Evolutionary conservation across 495 filamentous ascomycete species (phyloP).

Genomic region (Aspergillus campestris): DNA sequence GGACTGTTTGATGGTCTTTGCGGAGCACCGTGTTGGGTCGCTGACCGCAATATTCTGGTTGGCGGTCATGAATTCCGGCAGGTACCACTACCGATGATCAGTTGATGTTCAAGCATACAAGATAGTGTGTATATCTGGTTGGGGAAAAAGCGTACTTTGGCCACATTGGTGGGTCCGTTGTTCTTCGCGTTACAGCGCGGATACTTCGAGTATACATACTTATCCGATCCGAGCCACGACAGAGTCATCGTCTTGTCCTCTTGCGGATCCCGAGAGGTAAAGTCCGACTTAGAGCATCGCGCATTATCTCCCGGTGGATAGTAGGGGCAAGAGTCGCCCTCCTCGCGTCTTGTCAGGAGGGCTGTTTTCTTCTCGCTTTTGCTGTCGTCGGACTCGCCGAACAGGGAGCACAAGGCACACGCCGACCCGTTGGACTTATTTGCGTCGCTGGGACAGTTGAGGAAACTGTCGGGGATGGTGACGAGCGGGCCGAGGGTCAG

Average conservation of each 20-base stretch:
- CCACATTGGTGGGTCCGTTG: background rate
- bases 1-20: background rate
- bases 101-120: no score
- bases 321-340: background rate
- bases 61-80: slow-evolving; percentile 1
- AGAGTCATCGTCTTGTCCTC: background rate
- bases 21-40: background rate
- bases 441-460: background rate
- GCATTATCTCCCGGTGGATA: background rate
- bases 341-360: background rate
- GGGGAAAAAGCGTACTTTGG: background rate
- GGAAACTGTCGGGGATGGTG: slow-evolving; percentile 1
- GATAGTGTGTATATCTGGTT: no score
- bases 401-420: slow-evolving; percentile 1
- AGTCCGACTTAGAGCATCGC: background rate
- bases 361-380: background rate
- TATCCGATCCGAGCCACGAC: background rate
- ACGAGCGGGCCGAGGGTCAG: slow-evolving; percentile 1
- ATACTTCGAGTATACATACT: background rate
- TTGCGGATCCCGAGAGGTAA: background rate
- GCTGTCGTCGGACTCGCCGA: background rate
- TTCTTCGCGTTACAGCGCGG: background rate
- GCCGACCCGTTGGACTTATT: background rate
- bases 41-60: background rate
- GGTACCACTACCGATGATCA: background rate